Evolutionary conservation across 2,329 filamentous ascomycete species (phyloP), one percentile per base, ranked within the genome.

Genomic region (Aspergillus uvarum): DNA sequence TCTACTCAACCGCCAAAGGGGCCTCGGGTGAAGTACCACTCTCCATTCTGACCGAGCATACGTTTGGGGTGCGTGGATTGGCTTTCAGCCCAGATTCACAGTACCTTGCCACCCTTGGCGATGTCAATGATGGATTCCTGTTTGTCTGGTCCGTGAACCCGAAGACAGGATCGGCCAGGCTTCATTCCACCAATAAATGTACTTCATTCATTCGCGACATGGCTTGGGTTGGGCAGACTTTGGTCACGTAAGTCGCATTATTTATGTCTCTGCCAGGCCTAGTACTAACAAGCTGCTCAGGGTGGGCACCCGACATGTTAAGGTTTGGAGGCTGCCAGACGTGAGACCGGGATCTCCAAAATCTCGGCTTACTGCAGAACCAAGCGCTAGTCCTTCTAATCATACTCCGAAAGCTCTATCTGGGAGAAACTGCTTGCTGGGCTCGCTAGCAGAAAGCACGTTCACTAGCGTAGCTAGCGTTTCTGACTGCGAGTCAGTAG

Each of bases 121-220:
- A 89, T 19, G 85, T 90, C 58, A 97, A 97, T 72, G 95, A 99
- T 76, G 94, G 94, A 1, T 98, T 96, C 72, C 82, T 99, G 21
- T 96, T 94, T 73, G 83, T 98, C 29, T 98, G 94, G 93, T 87
- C 83, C 66, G 85, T 97, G 65, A 92, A 96, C 69, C 79, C 89
- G n/a, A 89, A 87, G 52, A 95, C 87, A 10, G 94, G 93, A 19
- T 84, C 89, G 21, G 89, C 92, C 2, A 92, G 83, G 67, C 80
- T 98, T 35, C 83, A 88, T 84, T 94, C 83, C 73, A 96, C 85
- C 82, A 98, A 98, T 76, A 91, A 95, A 73, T 98, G 95, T 77
- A 98, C 93, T 6, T 92, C 91, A 19, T 87, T 87, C 63, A 85
- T 98, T 68, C 89, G 88, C 64, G 88, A 89, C 56, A 96, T 99